A percentile compares a stretch with the other conserved stretches of the same genome.
These are phyloP conservation scores for Fusarium tuaranense DNA, from an alignment of 2,329 filamentous ascomycete genomes.

Conservation along the genomic window DNA sequence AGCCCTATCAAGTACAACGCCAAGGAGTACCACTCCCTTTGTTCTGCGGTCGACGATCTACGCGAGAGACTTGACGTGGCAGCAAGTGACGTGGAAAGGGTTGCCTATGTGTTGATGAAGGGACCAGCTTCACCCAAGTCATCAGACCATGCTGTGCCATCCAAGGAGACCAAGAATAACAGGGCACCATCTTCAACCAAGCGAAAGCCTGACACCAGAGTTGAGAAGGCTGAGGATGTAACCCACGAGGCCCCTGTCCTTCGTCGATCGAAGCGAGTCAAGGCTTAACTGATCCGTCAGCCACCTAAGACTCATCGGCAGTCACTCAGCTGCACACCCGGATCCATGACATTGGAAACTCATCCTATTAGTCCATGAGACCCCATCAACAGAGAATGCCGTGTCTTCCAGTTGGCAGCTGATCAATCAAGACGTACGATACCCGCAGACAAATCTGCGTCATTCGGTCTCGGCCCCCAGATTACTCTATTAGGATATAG, in stretches of 20 bases:
- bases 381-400: not conserved
- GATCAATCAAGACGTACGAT: not conserved
- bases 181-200: conserved; percentile 31
- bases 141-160: conserved; percentile 3
- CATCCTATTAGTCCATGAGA: not conserved
- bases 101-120: conserved; percentile 76
- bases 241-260: conserved; percentile 27
- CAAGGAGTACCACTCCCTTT: conserved; percentile 75
- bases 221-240: conserved; percentile 22
- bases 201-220: conserved; percentile 31
- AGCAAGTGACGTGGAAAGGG: conserved; percentile 75
- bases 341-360: not conserved
- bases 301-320: not conserved
- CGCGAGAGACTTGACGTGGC: conserved; percentile 62
- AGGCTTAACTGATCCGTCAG: conserved; percentile 14
- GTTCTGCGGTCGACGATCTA: conserved; percentile 56
- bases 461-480: not conserved
- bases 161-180: conserved; percentile 20
- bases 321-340: not conserved
- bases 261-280: conserved; percentile 43
- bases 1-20: conserved; percentile 74
- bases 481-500: conserved; percentile 8
- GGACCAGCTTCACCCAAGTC: conserved; percentile 33
- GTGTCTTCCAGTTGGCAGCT: not conserved
- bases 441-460: not conserved